Conservation (phyloP, 1,284 basidiomycete genomes). For the Tilletia caries region DNA sequence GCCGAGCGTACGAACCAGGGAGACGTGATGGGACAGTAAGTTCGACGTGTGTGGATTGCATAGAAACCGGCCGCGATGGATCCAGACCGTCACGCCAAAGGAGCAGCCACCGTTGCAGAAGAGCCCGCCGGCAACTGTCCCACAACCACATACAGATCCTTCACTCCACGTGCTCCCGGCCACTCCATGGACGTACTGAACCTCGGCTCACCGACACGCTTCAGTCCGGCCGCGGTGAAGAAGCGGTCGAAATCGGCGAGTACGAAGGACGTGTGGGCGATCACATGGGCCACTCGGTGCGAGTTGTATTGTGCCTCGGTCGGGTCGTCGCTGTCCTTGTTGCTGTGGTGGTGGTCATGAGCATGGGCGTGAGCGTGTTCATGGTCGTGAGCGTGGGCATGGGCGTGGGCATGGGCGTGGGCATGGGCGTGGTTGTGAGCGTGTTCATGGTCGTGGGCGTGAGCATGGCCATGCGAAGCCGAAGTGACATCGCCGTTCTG, state of each 20-base stretch:
- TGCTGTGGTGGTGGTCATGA: conserved; percentile 17
- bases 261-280: conserved; percentile 29
- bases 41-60: too few species aligned
- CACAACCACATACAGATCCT: background rate
- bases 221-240: conserved; percentile 25
- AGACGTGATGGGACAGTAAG: too few species aligned
- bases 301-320: background rate
- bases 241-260: conserved; percentile 25
- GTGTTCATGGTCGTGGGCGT: background rate
- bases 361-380: conserved; percentile 13
- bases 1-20: too few species aligned
- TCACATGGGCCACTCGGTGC: conserved; percentile 26
- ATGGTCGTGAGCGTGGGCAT: background rate
- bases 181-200: background rate
- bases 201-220: conserved; percentile 3
- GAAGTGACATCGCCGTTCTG: conserved; percentile 22
- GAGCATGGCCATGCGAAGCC: conserved; percentile 6
- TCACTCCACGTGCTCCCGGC: background rate
- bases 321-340: background rate
- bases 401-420: background rate
- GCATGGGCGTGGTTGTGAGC: conserved; percentile 3
- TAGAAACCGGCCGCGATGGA: too few species aligned
- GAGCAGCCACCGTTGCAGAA: too few species aligned
- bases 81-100: too few species aligned
- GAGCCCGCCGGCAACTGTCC: background rate